Percentiles rank a stretch among this genome's conserved stretches.
Evolutionary conservation across 1,139 yeast genomes (phyloP).

Genomic region (Yamadazyma friedrichii): DNA sequence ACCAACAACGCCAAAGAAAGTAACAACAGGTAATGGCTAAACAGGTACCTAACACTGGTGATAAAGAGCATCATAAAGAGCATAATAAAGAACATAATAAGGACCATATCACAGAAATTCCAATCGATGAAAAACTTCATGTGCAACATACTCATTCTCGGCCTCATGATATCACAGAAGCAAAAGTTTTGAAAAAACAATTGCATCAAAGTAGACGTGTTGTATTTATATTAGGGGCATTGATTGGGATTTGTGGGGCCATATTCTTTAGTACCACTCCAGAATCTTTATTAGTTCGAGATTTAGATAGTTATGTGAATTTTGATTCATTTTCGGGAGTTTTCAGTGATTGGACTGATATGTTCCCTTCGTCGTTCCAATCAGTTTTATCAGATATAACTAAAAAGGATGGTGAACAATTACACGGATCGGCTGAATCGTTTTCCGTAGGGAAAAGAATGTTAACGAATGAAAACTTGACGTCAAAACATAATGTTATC

Average conservation of each 20-base stretch:
- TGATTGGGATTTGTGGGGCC: conserved; percentile 68
- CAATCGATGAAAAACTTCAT: not conserved
- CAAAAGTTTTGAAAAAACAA: conserved; percentile 18
- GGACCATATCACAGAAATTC: not conserved
- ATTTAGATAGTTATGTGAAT: conserved; percentile 55
- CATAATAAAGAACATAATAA: conserved; percentile 1
- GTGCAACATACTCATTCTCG: conserved; percentile 4
- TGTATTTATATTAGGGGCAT: conserved; percentile 56
- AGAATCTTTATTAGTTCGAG: conserved; percentile 36
- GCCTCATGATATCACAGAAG: conserved; percentile 10
- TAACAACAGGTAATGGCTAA: conserved; percentile 6
- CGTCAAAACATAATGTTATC: conserved; percentile 72
- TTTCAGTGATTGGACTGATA: conserved; percentile 56
- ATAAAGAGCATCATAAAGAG: conserved; percentile 1
- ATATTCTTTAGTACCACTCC: conserved; percentile 57
- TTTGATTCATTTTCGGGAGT: conserved; percentile 52
- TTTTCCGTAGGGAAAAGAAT: conserved; percentile 84
- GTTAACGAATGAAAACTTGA: conserved; percentile 47
- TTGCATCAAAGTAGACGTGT: conserved; percentile 45
- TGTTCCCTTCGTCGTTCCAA: conserved; percentile 64
- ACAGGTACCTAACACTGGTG: conserved; percentile 5
- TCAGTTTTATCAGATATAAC: conserved; percentile 59
- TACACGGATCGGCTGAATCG: conserved; percentile 66
- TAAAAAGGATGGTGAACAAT: conserved; percentile 24
- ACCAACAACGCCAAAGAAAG: too few species aligned